These are phyloP conservation scores for Daedaleopsis nitida DNA, from an alignment of 768 basidiomycete genomes.

Conservation along the genomic window DNA sequence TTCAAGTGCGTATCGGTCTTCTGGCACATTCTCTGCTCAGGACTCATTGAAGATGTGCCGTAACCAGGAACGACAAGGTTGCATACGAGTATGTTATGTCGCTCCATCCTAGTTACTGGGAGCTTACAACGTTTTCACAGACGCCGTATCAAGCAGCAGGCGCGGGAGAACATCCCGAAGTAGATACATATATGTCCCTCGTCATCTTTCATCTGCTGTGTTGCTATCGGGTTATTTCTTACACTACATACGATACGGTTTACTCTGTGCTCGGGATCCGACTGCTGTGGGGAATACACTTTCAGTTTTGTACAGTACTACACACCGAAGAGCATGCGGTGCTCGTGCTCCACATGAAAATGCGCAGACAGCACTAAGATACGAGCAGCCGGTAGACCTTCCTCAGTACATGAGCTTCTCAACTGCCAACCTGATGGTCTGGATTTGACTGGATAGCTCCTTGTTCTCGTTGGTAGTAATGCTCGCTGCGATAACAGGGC, in stretches of 20 bases:
- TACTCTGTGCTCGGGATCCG: not conserved
- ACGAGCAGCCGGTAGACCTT: not conserved
- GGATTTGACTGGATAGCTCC: constrained; percentile 89
- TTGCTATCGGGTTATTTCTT: constrained; percentile 17
- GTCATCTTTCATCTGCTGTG: constrained; percentile 4
- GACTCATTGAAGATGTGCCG: not conserved
- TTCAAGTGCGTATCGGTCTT: constrained; percentile 76
- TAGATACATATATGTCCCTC: constrained; percentile 35
- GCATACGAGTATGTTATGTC: constrained; percentile 80
- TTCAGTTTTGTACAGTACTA: not conserved
- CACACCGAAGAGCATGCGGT: not conserved
- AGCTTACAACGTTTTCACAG: constrained; percentile 38
- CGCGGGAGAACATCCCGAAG: constrained; percentile 88
- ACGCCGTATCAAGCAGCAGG: constrained; percentile 81
- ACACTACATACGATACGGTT: constrained; percentile 11
- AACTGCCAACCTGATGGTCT: constrained; percentile 79
- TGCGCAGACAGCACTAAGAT: not conserved
- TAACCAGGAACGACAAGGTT: constrained; percentile 83
- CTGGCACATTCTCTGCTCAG: not conserved
- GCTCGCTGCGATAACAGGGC: constrained; percentile 93
- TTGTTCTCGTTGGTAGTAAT: constrained; percentile 96
- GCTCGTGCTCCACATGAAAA: too few species aligned
- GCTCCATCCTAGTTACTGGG: not conserved
- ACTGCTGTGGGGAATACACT: not conserved
- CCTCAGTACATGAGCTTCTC: constrained; percentile 62